Evolutionary conservation across 1,284 basidiomycete genomes (phyloP).

Genomic region (Tranzscheliella williamsii): DNA sequence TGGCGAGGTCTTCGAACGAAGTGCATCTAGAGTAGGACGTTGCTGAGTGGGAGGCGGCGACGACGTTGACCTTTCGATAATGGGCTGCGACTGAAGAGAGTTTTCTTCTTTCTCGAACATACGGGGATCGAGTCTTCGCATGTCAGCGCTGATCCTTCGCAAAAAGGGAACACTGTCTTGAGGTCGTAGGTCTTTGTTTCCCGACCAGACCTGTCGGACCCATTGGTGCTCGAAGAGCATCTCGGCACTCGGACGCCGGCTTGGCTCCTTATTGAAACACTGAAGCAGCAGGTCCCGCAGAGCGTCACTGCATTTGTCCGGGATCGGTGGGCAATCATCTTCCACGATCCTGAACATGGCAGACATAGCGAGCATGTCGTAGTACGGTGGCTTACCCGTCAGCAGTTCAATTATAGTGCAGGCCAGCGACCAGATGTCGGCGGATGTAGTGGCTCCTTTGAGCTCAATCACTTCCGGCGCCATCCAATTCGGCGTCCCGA

Average conservation of each 20-base stretch:
- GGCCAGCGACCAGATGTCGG: conserved; percentile 85
- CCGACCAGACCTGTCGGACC: conserved; percentile 78
- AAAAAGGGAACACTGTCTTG: conserved; percentile 94
- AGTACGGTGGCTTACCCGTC: conserved; percentile 87
- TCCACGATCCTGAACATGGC: conserved; percentile 92
- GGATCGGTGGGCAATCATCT: conserved; percentile 82
- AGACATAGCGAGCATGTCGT: conserved; percentile 65
- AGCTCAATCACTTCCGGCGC: conserved; percentile 88
- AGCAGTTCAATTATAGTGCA: conserved; percentile 92
- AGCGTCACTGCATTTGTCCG: conserved; percentile 73
- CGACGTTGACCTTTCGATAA: conserved; percentile 38
- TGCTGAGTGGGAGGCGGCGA: conserved; percentile 28
- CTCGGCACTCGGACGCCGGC: conserved; percentile 76
- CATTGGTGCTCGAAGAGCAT: conserved; percentile 84
- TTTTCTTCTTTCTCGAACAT: conserved; percentile 19
- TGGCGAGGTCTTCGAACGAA: conserved; percentile 31
- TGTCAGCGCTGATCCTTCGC: conserved; percentile 80
- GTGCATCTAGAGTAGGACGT: conserved; percentile 12
- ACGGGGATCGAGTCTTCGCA: conserved; percentile 67
- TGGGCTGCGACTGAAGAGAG: conserved; percentile 4
- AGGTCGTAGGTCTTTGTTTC: conserved; percentile 68
- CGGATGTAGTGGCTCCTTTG: conserved; percentile 66
- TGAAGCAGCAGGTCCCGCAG: conserved; percentile 76
- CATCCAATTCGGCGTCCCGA: conserved; percentile 98
- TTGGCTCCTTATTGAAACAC: conserved; percentile 88